A percentile compares a stretch with the other conserved stretches of the same genome.
phyloP scores from a whole-genome alignment of 1,284 basidiomycete species.

The Microbotryomycetes sp. region DNA sequence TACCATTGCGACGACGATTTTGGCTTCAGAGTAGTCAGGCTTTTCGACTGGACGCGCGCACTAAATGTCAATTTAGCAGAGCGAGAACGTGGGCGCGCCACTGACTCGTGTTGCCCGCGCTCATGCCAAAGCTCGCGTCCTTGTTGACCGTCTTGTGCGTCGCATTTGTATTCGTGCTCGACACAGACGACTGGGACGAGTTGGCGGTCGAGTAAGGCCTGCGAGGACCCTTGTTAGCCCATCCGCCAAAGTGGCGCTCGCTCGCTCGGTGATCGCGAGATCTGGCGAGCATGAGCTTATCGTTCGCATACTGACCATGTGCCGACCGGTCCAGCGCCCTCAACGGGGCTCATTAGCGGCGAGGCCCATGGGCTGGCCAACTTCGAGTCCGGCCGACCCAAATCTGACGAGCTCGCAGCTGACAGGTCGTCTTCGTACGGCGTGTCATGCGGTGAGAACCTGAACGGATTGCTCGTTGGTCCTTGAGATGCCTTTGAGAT shows the following conservation, averaged over 20 bases:
- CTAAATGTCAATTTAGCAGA: neutral
- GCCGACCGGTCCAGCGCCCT: neutral
- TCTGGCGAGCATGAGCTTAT: too few species aligned
- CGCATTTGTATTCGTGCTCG: constrained; percentile 10
- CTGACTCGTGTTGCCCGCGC: constrained; percentile 26
- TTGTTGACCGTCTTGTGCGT: constrained; percentile 9
- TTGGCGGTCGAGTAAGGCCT: constrained; percentile 33
- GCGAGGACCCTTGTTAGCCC: neutral
- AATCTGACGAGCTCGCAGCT: neutral
- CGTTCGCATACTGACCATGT: neutral
- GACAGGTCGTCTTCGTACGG: neutral
- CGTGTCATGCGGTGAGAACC: neutral
- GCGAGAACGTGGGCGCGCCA: neutral
- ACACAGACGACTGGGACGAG: constrained; percentile 15
- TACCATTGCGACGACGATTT: constrained; percentile 98
- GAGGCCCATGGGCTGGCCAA: neutral
- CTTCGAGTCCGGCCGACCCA: neutral
- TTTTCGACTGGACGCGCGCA: constrained; percentile 80
- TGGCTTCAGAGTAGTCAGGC: constrained; percentile 95
- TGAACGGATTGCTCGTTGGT: neutral
- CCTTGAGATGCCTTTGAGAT: neutral
- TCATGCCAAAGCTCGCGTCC: constrained; percentile 26
- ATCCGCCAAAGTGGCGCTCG: too few species aligned
- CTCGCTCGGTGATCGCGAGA: too few species aligned
- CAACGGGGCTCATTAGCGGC: neutral